A percentile compares a stretch with the other conserved stretches of the same genome.
Conservation (phyloP, 2,329 filamentous ascomycete genomes). For the Botryotinia calthae region DNA sequence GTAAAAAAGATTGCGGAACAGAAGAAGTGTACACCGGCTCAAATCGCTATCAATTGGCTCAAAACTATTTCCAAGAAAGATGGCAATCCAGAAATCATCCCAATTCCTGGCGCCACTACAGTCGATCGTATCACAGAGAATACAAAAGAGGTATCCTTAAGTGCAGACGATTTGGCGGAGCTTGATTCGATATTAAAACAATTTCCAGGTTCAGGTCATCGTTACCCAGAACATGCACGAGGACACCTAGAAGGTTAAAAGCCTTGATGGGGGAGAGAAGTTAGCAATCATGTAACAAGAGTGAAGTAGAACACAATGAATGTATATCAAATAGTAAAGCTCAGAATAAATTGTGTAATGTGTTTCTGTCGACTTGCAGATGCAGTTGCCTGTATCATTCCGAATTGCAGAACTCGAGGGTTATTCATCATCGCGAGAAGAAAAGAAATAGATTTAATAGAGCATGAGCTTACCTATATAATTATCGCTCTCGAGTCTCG, state of each 20-base stretch:
- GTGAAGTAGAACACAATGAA: not conserved
- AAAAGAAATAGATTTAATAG: not conserved
- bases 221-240: conserved; percentile 42
- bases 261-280: not conserved
- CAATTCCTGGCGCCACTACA: conserved; percentile 64
- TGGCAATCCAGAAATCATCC: conserved; percentile 49
- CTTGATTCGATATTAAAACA: conserved; percentile 50
- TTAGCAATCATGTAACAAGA: not conserved
- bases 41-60: conserved; percentile 63
- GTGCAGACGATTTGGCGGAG: conserved; percentile 49
- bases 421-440: conserved; percentile 32
- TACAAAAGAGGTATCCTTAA: conserved; percentile 48
- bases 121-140: conserved; percentile 60
- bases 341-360: conserved; percentile 33
- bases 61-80: conserved; percentile 34
- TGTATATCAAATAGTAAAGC: not conserved
- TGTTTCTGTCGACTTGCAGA: conserved; percentile 34
- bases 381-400: conserved; percentile 26
- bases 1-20: conserved; percentile 56
- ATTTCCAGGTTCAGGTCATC: conserved; percentile 48
- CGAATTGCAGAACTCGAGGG: conserved; percentile 38
- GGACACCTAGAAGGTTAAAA: not conserved
- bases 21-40: conserved; percentile 59
- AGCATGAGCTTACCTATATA: conserved; percentile 3
- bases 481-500: not conserved